Conservation (phyloP, 495 filamentous ascomycete genomes). For the Chaetomium fimeti region DNA sequence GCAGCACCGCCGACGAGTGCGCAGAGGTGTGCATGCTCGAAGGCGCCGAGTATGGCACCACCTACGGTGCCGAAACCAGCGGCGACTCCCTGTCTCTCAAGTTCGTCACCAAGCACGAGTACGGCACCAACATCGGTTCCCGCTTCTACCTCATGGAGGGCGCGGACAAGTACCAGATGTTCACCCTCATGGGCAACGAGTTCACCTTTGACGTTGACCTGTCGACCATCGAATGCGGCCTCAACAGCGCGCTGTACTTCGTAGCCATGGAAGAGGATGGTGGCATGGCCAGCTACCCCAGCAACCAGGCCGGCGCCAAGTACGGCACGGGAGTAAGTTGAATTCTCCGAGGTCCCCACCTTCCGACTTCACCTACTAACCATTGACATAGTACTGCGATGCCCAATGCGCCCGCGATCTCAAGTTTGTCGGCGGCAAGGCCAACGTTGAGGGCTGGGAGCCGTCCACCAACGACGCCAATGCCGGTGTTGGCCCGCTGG, state of each 20-base stretch:
- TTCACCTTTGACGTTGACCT: constrained; percentile 62
- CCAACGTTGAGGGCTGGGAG: constrained; percentile 55
- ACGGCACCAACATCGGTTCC: constrained; percentile 54
- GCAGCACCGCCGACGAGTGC: constrained; percentile 46
- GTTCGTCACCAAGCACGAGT: constrained; percentile 59
- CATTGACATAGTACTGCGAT: constrained; percentile 51
- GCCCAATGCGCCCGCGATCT: constrained; percentile 56
- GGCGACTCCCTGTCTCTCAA: constrained; percentile 51
- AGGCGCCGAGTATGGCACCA: constrained; percentile 48
- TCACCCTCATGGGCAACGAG: constrained; percentile 57
- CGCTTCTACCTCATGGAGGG: constrained; percentile 59
- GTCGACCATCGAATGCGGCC: constrained; percentile 50
- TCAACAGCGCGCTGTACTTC: constrained; percentile 61
- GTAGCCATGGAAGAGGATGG: constrained; percentile 59
- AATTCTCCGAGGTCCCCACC: too few species aligned
- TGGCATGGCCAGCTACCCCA: constrained; percentile 49
- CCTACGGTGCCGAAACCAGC: constrained; percentile 50
- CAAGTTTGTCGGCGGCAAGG: constrained; percentile 55
- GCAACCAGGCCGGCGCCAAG: constrained; percentile 59
- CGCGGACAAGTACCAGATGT: constrained; percentile 56
- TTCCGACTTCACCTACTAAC: constrained; percentile 5
- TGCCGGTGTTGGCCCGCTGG: constrained; percentile 41
- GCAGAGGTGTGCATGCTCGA: constrained; percentile 50
- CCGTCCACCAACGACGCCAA: constrained; percentile 54
- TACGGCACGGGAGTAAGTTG: constrained; percentile 53